These are phyloP conservation scores for Parascedosporium putredinis DNA, from an alignment of 2,329 filamentous ascomycete species.

Conservation along the genomic window DNA sequence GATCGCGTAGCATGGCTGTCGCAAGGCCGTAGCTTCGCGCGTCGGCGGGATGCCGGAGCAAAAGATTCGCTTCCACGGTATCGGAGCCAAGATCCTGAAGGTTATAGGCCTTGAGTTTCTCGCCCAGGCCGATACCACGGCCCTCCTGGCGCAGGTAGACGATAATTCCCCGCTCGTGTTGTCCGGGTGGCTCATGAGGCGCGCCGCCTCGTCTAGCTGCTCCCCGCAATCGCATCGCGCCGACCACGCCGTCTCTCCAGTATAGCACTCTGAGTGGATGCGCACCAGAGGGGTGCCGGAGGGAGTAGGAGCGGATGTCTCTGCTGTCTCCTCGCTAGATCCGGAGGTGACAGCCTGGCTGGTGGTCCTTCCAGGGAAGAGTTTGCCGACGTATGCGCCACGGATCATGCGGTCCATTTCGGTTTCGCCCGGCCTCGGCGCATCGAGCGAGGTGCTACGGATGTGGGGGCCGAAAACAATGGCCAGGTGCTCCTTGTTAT, in stretches of 20 bases:
- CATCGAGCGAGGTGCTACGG: slow-evolving; percentile 61
- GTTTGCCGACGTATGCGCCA: slow-evolving; percentile 79
- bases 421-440: slow-evolving; percentile 63
- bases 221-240: slow-evolving; percentile 96
- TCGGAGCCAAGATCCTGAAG: slow-evolving; percentile 94
- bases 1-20: slow-evolving; percentile 82
- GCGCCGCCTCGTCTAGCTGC: slow-evolving; percentile 90
- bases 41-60: slow-evolving; percentile 86
- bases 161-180: slow-evolving; percentile 70
- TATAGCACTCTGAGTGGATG: slow-evolving; percentile 98
- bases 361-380: slow-evolving; percentile 75
- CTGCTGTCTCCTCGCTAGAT: slow-evolving; percentile 11
- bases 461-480: slow-evolving; percentile 92
- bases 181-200: slow-evolving; percentile 71
- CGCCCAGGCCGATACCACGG: slow-evolving; percentile 83
- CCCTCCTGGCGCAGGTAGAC: slow-evolving; percentile 95
- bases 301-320: neutral
- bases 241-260: slow-evolving; percentile 96
- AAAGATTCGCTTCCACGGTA: slow-evolving; percentile 88
- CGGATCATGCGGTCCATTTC: slow-evolving; percentile 88
- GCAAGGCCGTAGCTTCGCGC: slow-evolving; percentile 93
- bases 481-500: slow-evolving; percentile 91
- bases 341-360: slow-evolving; percentile 47
- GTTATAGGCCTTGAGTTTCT: slow-evolving; percentile 98
- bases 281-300: slow-evolving; percentile 59